Percentiles rank a stretch among this genome's conserved stretches.
Conservation (phyloP, 495 filamentous ascomycete genomes). For the Talaromyces ruber region DNA sequence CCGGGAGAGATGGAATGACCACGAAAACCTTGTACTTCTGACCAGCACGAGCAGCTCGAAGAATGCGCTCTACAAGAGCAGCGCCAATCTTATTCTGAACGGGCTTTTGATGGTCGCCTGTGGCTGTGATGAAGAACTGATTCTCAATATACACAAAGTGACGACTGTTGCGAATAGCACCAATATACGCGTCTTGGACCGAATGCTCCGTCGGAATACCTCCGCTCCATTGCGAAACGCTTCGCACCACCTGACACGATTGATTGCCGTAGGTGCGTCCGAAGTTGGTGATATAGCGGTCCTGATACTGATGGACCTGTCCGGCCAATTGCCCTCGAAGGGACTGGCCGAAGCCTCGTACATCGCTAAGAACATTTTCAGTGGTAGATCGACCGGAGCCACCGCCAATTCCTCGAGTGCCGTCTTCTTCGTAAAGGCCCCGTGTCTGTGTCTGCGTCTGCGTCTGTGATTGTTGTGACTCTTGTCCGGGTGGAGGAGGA, state of each 20-base stretch:
- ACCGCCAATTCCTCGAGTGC: conserved; percentile 17
- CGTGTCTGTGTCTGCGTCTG: conserved; percentile 26
- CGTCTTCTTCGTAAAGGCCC: conserved; percentile 27
- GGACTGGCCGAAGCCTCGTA: conserved; percentile 24
- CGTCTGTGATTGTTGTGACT: conserved; percentile 15
- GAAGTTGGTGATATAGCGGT: conserved; percentile 21
- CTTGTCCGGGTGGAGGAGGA: conserved; percentile 33
- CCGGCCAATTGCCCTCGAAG: conserved; percentile 37
- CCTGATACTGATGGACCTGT: conserved; percentile 41
- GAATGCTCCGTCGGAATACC: conserved; percentile 70
- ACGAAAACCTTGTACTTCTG: conserved; percentile 81
- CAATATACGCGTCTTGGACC: conserved; percentile 80
- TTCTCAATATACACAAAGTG: conserved; percentile 96
- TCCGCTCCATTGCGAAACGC: conserved; percentile 63
- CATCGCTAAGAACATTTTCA: conserved; percentile 11
- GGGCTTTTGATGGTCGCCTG: conserved; percentile 63
- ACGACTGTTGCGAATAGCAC: conserved; percentile 68
- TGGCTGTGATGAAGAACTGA: conserved; percentile 96
- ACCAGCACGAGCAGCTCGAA: conserved; percentile 61
- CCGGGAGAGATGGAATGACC: conserved; percentile 81
- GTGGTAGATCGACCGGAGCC: conserved; percentile 2
- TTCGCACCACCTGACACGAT: conserved; percentile 60
- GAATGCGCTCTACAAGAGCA: conserved; percentile 80
- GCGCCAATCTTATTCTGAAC: conserved; percentile 82
- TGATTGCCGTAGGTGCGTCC: conserved; percentile 35